phyloP scores from a whole-genome alignment of 768 basidiomycete genomes.

The Lactarius trivialis region DNA sequence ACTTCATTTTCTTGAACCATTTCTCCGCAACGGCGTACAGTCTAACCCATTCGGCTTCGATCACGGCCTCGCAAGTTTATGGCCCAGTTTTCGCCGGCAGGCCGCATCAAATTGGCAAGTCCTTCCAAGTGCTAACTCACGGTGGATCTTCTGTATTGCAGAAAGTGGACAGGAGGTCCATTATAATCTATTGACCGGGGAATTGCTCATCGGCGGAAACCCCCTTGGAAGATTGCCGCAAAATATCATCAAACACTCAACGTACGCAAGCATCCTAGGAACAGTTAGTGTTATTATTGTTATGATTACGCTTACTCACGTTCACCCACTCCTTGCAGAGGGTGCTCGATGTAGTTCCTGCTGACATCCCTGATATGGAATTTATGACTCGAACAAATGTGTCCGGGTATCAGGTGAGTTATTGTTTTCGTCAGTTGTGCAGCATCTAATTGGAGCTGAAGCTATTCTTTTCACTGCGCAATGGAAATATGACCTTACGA shows the following conservation, averaged over 20 bases:
- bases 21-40: neutral
- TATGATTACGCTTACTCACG: no score
- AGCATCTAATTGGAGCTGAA: neutral
- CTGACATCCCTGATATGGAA: conserved; percentile 1
- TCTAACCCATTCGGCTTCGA: neutral
- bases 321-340: no score
- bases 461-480: neutral
- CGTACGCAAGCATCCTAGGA: conserved; percentile 3
- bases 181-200: conserved; percentile 1
- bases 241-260: neutral
- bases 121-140: neutral
- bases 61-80: neutral
- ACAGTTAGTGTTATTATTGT: neutral
- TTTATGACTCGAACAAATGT: neutral
- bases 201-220: neutral
- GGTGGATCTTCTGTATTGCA: neutral
- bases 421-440: neutral
- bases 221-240: conserved; percentile 6
- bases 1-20: neutral
- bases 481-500: neutral
- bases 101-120: neutral
- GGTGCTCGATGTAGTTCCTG: neutral
- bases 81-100: neutral
- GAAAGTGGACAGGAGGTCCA: neutral
- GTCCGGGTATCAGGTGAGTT: conserved; percentile 1